Percentiles rank a stretch among this genome's conserved stretches.
Evolutionary conservation across 352 stramenopile genomes (phyloP).

Genomic region (Aphanomyces euteiches): DNA sequence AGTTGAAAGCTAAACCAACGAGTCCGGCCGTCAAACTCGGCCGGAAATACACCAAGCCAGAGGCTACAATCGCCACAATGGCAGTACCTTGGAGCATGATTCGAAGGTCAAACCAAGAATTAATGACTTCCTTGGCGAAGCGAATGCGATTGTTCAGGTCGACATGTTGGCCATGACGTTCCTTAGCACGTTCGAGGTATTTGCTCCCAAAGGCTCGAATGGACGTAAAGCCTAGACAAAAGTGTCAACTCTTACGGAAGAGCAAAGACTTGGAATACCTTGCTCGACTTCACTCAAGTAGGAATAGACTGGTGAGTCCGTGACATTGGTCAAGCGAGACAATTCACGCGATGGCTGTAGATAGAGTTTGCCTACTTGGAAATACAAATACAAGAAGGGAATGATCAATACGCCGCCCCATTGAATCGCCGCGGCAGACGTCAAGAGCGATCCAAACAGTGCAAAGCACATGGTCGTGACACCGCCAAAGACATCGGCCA

Average conservation of each 20-base stretch:
- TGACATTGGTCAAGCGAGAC: conserved; percentile 82
- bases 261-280: background rate
- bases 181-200: conserved; percentile 35
- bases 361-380: conserved; percentile 49
- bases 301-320: conserved; percentile 68
- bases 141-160: conserved; percentile 67
- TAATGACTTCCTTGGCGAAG: conserved; percentile 64
- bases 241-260: background rate
- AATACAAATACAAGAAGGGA: conserved; percentile 23
- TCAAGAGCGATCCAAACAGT: background rate
- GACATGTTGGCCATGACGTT: conserved; percentile 44
- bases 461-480: background rate
- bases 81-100: conserved; percentile 79
- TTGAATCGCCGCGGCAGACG: no score
- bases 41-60: conserved; percentile 59
- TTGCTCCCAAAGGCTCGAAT: conserved; percentile 39
- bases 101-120: conserved; percentile 77
- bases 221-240: conserved; percentile 34
- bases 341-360: conserved; percentile 53
- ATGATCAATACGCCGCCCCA: background rate
- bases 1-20: conserved; percentile 84
- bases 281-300: conserved; percentile 68
- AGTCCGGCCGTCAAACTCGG: conserved; percentile 60
- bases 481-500: background rate
- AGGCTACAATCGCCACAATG: conserved; percentile 72